These are phyloP conservation scores for Cardamine resedifolia DNA, from an alignment of 345 rosid genomes.

Conservation along the genomic window DNA sequence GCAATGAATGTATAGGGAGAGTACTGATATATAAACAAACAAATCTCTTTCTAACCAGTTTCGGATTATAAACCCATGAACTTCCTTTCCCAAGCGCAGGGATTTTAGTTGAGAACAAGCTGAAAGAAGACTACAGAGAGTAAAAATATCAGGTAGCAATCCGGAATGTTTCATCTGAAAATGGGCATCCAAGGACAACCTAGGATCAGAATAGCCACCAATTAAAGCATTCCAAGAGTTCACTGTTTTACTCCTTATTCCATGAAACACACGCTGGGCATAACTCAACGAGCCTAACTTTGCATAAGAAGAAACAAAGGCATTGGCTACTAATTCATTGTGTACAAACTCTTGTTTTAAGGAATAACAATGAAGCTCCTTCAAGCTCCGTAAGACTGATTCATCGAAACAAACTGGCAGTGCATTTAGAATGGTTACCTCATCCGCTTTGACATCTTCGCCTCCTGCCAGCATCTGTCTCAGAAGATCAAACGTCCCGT, in stretches of 20 bases:
- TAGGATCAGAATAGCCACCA: conserved; percentile 50
- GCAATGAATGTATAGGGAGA: conserved; percentile 57
- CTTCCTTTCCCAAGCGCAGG: conserved; percentile 45
- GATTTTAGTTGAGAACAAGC: conserved; percentile 52
- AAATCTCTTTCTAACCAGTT: conserved; percentile 48
- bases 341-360: conserved; percentile 47
- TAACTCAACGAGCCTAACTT: conserved; percentile 45
- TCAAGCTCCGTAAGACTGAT: conserved; percentile 44
- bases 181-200: conserved; percentile 44
- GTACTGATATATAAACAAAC: conserved; percentile 48
- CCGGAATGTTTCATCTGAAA: conserved; percentile 47
- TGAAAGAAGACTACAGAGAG: conserved; percentile 54
- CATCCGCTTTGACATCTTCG: conserved; percentile 40
- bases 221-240: conserved; percentile 77
- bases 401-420: conserved; percentile 44
- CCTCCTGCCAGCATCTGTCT: conserved; percentile 46
- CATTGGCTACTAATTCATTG: conserved; percentile 54
- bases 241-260: conserved; percentile 46
- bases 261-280: conserved; percentile 45
- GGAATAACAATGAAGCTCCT: conserved; percentile 66
- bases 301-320: conserved; percentile 58
- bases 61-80: conserved; percentile 55
- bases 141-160: conserved; percentile 54
- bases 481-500: conserved; percentile 43
- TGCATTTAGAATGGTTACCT: conserved; percentile 55